Evolutionary conservation across 306 rosid species (phyloP), one percentile per base, ranked within the genome.

Genomic region (Citrullus colocynthis): DNA sequence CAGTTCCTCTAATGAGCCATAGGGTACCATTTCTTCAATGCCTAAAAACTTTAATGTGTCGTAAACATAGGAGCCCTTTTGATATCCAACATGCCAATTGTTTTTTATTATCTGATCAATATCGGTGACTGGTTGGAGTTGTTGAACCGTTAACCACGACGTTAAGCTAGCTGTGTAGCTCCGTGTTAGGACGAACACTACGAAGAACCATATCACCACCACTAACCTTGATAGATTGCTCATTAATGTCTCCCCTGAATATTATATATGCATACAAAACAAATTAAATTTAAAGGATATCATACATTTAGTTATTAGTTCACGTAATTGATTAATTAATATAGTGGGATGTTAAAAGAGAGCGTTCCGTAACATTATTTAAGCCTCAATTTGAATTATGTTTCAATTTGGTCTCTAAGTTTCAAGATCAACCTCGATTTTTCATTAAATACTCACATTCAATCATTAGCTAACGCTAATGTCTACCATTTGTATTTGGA

Each of bases 151-250:
- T 74, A 90, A 75, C 8, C 85, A 75, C 2, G 97, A 88, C 1
- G 95, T 80, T 24, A 88, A 83, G 71, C 90, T 92, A 0, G 93
- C 88, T 4, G 91, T 89, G 69, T 87, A 91, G 15, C 97, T 91
- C 64, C 89, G 90, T 28, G 89, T 83, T 28, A 88, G 76, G 76
- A 88, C 76, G 32, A 87, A 86, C 54, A 88, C 89, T 58, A 89
- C 90, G 65, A 89, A 89, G 79, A 81, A 80, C 93, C 95, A 90
- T 52, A 92, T 34, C 6, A 76, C 80, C 78, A 90, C 86, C 63
- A 92, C 91, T 59, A 88, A 81, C 74, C 91, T 88, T 13, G 85
- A 78, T 81, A 86, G 74, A 75, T 87, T 88, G 81, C 90, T 87
- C 76, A 60, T 30, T 0, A 92, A 78, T 55, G 1, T 80, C 77